Evolutionary conservation across 2,329 filamentous ascomycete genomes (phyloP).

Genomic region (Hymenoscyphus fructigenus): DNA sequence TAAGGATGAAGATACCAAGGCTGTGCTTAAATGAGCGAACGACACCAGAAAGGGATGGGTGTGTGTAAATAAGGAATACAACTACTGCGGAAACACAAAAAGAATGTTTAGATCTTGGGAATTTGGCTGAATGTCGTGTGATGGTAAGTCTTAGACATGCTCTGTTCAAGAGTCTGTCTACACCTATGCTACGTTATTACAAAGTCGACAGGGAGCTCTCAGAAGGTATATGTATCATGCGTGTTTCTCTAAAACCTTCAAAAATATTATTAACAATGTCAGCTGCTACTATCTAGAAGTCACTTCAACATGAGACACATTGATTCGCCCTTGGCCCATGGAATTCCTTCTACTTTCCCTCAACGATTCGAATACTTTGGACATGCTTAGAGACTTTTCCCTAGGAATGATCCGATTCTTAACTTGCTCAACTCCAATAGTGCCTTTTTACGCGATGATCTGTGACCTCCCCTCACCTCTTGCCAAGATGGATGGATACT

Average conservation of each 20-base stretch:
- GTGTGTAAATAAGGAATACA: conserved; percentile 34
- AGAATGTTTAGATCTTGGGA: not conserved
- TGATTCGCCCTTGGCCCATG: not conserved
- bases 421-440: not conserved
- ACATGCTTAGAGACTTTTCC: not conserved
- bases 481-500: not conserved
- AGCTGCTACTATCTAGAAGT: not conserved
- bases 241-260: not conserved
- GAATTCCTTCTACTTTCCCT: not conserved
- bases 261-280: not conserved
- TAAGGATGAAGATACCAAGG: conserved; percentile 77
- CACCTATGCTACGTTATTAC: not conserved
- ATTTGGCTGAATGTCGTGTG: not conserved
- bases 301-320: not conserved
- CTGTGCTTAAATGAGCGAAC: conserved; percentile 43
- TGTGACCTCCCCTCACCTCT: not conserved
- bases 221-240: not conserved
- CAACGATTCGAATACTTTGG: not conserved
- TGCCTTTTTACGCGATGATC: too few species aligned
- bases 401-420: not conserved
- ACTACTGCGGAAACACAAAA: conserved; percentile 4
- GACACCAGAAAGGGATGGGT: conserved; percentile 10
- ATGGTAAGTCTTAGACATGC: not conserved
- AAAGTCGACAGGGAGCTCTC: not conserved
- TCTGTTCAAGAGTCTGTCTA: not conserved